Evolutionary conservation across 1,139 yeast genomes (phyloP).

Genomic region (Debaryomyces subglobosus): DNA sequence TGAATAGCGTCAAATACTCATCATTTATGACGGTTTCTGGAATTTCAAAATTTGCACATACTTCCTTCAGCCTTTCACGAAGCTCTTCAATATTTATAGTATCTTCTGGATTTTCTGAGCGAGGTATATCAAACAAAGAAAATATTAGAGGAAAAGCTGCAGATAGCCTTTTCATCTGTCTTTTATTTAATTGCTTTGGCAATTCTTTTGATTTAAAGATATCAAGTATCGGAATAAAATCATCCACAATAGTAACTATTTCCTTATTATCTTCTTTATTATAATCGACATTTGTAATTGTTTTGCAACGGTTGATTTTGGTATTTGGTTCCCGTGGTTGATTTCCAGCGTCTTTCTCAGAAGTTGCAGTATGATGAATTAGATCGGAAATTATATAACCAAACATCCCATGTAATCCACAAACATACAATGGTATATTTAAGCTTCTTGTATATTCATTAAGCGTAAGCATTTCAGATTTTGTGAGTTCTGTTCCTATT

Average conservation of each 20-base stretch:
- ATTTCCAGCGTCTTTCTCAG: conserved; percentile 51
- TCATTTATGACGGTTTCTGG: conserved; percentile 40
- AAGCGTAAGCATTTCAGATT: conserved; percentile 42
- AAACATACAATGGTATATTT: conserved; percentile 66
- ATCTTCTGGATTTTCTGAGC: conserved; percentile 31
- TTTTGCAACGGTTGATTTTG: conserved; percentile 51
- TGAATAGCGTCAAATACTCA: conserved; percentile 42
- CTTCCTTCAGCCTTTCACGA: conserved; percentile 21
- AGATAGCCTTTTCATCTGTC: conserved; percentile 62
- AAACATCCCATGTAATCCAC: conserved; percentile 77
- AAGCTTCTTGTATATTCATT: conserved; percentile 59
- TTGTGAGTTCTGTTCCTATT: conserved; percentile 69
- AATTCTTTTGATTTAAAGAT: conserved; percentile 43
- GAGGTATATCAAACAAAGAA: conserved; percentile 50
- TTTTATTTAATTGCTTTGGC: conserved; percentile 47
- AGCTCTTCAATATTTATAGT: conserved; percentile 37
- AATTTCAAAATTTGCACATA: conserved; percentile 37
- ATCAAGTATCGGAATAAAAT: conserved; percentile 40
- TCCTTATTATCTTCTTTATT: conserved; percentile 44
- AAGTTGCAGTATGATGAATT: conserved; percentile 57
- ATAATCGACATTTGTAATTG: conserved; percentile 49
- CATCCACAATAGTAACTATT: conserved; percentile 57
- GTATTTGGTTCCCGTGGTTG: conserved; percentile 49
- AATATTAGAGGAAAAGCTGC: conserved; percentile 65
- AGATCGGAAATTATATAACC: conserved; percentile 85